phyloP scores from a whole-genome alignment of 2,329 filamentous ascomycete genomes.

The Macrophomina pseudophaseolina region DNA sequence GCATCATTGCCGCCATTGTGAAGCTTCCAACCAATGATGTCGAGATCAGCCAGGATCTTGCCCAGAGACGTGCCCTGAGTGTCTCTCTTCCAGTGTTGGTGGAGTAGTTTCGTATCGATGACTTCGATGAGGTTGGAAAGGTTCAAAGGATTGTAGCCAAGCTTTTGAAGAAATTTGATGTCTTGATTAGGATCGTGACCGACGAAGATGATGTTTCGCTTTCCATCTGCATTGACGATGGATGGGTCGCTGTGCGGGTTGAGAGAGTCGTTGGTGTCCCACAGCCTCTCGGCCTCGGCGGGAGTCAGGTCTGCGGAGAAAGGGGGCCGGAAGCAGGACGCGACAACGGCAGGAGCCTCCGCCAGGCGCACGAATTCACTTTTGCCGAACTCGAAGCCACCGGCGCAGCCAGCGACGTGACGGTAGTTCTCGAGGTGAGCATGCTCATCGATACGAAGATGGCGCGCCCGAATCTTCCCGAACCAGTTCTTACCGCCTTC shows the following conservation, averaged over 20 bases:
- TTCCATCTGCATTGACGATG: conserved; percentile 34
- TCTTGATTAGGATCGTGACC: conserved; percentile 76
- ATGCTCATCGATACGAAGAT: conserved; percentile 78
- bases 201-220: conserved; percentile 73
- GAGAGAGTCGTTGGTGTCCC: background rate
- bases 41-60: conserved; percentile 67
- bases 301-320: conserved; percentile 47
- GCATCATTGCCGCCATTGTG: conserved; percentile 92
- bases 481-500: conserved; percentile 69
- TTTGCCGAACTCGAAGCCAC: conserved; percentile 72
- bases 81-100: conserved; percentile 65
- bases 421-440: conserved; percentile 67
- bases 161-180: conserved; percentile 66
- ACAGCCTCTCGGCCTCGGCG: background rate
- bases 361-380: conserved; percentile 60
- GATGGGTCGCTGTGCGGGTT: conserved; percentile 9
- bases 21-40: conserved; percentile 67
- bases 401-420: conserved; percentile 75
- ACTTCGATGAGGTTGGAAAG: conserved; percentile 64
- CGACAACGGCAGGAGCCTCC: conserved; percentile 54
- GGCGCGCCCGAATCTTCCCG: conserved; percentile 67
- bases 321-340: conserved; percentile 62
- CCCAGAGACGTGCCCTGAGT: conserved; percentile 62
- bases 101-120: conserved; percentile 76
- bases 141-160: conserved; percentile 67